Evolutionary conservation across 1,284 basidiomycete genomes (phyloP), one percentile per base, ranked within the genome.

Genomic region (Ceratobasidium sp.): DNA sequence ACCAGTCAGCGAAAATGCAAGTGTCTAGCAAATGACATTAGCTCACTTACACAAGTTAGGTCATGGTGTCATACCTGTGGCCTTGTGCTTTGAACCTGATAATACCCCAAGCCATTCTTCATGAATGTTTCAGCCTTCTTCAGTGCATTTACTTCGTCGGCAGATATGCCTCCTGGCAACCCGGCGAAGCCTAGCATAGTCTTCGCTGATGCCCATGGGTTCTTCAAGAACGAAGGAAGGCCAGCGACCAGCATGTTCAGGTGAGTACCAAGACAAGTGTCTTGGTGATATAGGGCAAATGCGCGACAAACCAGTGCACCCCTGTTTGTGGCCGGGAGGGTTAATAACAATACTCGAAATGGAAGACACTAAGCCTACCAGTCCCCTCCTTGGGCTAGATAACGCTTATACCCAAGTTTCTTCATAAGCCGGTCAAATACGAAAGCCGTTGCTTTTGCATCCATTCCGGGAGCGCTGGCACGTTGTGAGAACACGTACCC

Each of bases 321-420:
- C 76, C 79, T 80, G 37, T 37, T 37, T 37, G 37, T 8, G 37
- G 37, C 37, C 37, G 37, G 37, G 37, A 3, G 37, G 2, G 37
- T 2, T 3, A 3, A 37, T 3, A 37, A 37, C 8, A 8, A 40
- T 34, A 51, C 34, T n/a, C 22, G 11, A 13, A 32, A 25, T 17
- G 7, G 37, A 15, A 25, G 29, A 52, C 15, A 37, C 29, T 25
- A 25, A 13, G 73, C 32, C n/a, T 51, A 79, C 79, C 78, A 80
- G 51, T 79, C 79, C 15, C 79, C 79, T 29, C 79, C 79, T 52
- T 80, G 79, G 0, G 79, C 78, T 6, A 80, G 66, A 44, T 79
- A 80, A 44, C 77, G 62, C 17, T 76, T 57, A 61, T 79, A 80
- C 32, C 79, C 79, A 11, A 80, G 66, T 29, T 73, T 66, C 62